These are phyloP conservation scores for Telfairia occidentalis DNA, from an alignment of 331 rosid species.

Conservation along the genomic window DNA sequence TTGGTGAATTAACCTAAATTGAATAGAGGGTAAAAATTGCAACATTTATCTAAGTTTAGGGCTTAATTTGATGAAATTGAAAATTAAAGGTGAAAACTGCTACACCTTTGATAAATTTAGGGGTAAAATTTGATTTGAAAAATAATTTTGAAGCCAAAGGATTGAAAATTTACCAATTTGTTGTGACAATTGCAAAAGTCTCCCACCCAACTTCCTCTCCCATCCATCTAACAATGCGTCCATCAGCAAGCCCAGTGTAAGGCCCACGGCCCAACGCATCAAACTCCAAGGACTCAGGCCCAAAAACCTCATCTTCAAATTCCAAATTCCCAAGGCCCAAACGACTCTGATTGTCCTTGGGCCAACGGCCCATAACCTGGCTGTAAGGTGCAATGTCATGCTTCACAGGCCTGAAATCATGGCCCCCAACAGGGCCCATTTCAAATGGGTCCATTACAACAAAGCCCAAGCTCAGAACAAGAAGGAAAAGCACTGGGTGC, in stretches of 20 bases:
- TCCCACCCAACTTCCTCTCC: conserved; percentile 77
- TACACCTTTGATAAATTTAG: no score
- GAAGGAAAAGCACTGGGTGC: conserved; percentile 44
- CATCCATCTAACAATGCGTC: conserved; percentile 94
- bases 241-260: conserved; percentile 84
- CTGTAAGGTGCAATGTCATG: conserved; percentile 73
- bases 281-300: conserved; percentile 86
- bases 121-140: no score
- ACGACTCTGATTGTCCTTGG: conserved; percentile 61
- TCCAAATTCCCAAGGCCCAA: conserved; percentile 50
- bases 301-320: conserved; percentile 61
- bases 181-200: conserved; percentile 67
- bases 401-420: conserved; percentile 61
- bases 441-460: conserved; percentile 75
- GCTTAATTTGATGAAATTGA: no score
- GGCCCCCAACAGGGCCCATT: conserved; percentile 55
- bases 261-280: conserved; percentile 73
- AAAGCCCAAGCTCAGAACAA: conserved; percentile 47
- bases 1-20: neutral
- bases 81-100: no score
- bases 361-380: conserved; percentile 71
- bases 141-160: neutral
- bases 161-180: conserved; percentile 43
- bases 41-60: no score
- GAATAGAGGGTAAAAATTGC: neutral